Evolutionary conservation across 83 land plant genomes (phyloP), one percentile per base, ranked within the genome.

Genomic region (Thuja plicata): DNA sequence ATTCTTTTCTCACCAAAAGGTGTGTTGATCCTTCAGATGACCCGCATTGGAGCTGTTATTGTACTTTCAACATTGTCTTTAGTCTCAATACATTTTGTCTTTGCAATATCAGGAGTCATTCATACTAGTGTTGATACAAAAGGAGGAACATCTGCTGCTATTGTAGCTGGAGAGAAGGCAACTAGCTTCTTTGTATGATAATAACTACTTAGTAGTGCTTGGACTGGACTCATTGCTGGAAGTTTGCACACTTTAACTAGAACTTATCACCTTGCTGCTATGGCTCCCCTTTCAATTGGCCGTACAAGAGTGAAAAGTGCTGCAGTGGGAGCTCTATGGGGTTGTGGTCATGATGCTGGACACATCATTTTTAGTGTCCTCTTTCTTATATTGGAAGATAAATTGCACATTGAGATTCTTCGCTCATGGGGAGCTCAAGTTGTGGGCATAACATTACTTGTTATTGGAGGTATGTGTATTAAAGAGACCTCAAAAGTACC

Each of bases 321-420:
- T 55, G 92, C 92, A 27, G 91, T 91, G 17, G 92, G 92, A 62
- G 92, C 92, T 21, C 80, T 91, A 17, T 91, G 92, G 92, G 92
- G 92, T 19, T 90, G 92, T 89, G 92, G 92, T 38, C 92, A 91
- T 87, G 92, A 91, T 89, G 91, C 92, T n/a, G 92, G 92, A 48
- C 92, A 91, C 35, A 89, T 91, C 21, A 76, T 91, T 55, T 91
- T 91, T 87, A 92, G 92, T 15, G 66, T 91, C 37, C 45, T 87
- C 41, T 91, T 91, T 78, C 80, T 91, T 30, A 35, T 91, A 57
- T 45, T 91, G 86, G 89, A 91, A 81, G 92, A 80, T 86, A 91
- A 79, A 73, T 76, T 91, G 86, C 91, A 90, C 35, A 87, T 91
- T 81, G 92, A 91, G 62, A 66, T 91, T 45, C 35, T 91, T 57